Evolutionary conservation across 2,329 filamentous ascomycete genomes (phyloP).

Genomic region (Pseudogymnoascus verrucosus): DNA sequence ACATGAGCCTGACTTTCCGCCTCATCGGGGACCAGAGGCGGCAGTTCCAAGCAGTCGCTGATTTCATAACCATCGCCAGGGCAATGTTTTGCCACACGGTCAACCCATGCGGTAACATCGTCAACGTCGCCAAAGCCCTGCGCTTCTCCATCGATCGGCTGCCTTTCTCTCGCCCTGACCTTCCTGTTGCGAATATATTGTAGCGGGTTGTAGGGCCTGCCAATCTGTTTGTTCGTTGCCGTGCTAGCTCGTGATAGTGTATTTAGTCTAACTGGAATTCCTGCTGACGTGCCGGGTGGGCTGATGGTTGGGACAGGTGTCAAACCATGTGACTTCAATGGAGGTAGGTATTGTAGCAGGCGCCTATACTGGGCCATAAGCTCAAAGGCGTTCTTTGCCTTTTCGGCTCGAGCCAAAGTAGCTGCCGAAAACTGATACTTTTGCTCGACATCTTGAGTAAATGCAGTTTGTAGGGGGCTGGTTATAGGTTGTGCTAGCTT

Average conservation of each 20-base stretch:
- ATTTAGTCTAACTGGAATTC: conserved; percentile 31
- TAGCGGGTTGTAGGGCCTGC: conserved; percentile 79
- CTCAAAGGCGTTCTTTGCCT: conserved; percentile 78
- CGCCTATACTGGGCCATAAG: conserved; percentile 77
- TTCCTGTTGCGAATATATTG: conserved; percentile 90
- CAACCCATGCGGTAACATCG: conserved; percentile 68
- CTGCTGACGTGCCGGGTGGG: conserved; percentile 29
- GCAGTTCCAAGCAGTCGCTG: conserved; percentile 34
- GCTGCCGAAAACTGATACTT: conserved; percentile 67
- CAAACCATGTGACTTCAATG: conserved; percentile 45
- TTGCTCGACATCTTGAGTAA: conserved; percentile 43
- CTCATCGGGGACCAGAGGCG: conserved; percentile 28
- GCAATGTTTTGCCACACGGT: conserved; percentile 42
- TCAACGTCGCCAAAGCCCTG: conserved; percentile 71
- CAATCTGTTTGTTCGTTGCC: conserved; percentile 38
- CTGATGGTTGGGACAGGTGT: conserved; percentile 29
- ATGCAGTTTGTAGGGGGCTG: conserved; percentile 40
- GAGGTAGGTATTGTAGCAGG: conserved; percentile 70
- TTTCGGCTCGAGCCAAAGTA: conserved; percentile 74
- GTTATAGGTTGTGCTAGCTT: conserved; percentile 6
- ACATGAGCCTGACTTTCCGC: conserved; percentile 6
- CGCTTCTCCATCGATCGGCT: conserved; percentile 61
- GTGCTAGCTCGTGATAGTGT: conserved; percentile 30
- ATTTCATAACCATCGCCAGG: conserved; percentile 18
- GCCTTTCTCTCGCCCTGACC: conserved; percentile 70